These are phyloP conservation scores for Corynascus novoguineensis DNA, from an alignment of 495 filamentous ascomycete species.

Conservation along the genomic window DNA sequence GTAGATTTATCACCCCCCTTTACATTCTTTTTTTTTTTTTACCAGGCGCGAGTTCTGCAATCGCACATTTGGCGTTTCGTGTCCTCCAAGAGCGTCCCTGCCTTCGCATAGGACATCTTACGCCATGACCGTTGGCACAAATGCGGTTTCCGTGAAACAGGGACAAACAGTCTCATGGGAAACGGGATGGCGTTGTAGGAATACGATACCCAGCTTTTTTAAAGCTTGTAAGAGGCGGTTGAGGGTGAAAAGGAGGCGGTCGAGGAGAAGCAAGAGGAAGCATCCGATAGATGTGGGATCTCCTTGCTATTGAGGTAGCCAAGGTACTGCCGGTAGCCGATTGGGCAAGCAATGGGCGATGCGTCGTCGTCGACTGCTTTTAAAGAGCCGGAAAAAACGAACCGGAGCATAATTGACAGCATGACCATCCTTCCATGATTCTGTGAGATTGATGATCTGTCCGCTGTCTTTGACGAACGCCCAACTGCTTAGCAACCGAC, in stretches of 20 bases:
- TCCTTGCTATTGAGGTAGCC: not conserved
- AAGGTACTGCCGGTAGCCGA: not conserved
- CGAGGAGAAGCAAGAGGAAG: not conserved
- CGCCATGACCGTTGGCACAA: not conserved
- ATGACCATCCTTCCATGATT: not conserved
- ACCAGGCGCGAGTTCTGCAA: constrained; percentile 8
- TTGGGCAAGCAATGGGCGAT: not conserved
- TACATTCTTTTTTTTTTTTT: not conserved
- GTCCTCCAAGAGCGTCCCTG: not conserved
- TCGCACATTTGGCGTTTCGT: constrained; percentile 18
- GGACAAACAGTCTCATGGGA: not conserved
- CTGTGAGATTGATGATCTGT: not conserved
- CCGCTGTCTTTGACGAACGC: not conserved
- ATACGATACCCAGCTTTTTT: constrained; percentile 19
- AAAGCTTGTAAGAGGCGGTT: constrained; percentile 11
- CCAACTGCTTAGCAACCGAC: no score
- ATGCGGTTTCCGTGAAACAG: not conserved
- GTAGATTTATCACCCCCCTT: constrained; percentile 16
- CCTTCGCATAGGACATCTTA: not conserved
- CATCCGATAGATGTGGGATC: not conserved
- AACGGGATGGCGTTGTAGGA: constrained; percentile 15
- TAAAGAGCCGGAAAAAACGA: not conserved
- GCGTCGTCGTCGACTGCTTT: not conserved
- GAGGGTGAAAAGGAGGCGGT: not conserved
- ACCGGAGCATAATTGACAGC: not conserved